Evolutionary conservation across 2,329 filamentous ascomycete genomes (phyloP).

Genomic region (Cercospora berteroae): DNA sequence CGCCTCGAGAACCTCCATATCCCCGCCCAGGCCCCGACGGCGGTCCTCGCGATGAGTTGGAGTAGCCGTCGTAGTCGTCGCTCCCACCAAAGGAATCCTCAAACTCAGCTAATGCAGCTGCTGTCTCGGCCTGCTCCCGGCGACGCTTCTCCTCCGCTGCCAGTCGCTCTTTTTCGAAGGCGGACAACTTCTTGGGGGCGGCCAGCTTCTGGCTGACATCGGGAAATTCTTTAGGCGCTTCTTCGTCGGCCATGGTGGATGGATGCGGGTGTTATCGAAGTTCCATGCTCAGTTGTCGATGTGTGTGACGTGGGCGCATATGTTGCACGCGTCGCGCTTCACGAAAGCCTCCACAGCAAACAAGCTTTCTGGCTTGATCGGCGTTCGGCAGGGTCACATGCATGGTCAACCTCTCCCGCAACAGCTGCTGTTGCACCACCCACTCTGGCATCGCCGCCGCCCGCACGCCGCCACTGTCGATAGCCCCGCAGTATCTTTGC

Average conservation of each 20-base stretch:
- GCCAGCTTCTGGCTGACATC: conserved; percentile 71
- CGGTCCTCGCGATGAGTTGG: conserved; percentile 24
- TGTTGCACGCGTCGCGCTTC: conserved; percentile 2
- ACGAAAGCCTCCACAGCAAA: conserved; percentile 1
- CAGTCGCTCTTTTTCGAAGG: conserved; percentile 83
- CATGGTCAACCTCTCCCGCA: not conserved
- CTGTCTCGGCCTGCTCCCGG: conserved; percentile 81
- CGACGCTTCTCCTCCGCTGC: conserved; percentile 85
- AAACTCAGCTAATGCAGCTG: conserved; percentile 82
- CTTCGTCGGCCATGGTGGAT: conserved; percentile 26
- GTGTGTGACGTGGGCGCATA: not conserved
- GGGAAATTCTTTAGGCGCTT: conserved; percentile 55
- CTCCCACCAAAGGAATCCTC: conserved; percentile 66
- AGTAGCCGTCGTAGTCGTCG: conserved; percentile 43
- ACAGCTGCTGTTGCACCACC: not conserved
- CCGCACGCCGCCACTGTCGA: conserved; percentile 4
- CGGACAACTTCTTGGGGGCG: conserved; percentile 77
- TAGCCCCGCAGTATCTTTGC: not conserved
- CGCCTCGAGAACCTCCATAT: conserved; percentile 33
- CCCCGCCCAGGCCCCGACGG: conserved; percentile 18
- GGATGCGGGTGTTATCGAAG: not conserved
- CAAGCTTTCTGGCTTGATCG: conserved; percentile 7
- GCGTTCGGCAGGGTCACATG: not conserved
- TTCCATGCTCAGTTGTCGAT: not conserved
- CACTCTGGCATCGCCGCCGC: conserved; percentile 1